Base-by-base conservation (phyloP, 345 rosid genomes). In the Passiflora organensis region DNA sequence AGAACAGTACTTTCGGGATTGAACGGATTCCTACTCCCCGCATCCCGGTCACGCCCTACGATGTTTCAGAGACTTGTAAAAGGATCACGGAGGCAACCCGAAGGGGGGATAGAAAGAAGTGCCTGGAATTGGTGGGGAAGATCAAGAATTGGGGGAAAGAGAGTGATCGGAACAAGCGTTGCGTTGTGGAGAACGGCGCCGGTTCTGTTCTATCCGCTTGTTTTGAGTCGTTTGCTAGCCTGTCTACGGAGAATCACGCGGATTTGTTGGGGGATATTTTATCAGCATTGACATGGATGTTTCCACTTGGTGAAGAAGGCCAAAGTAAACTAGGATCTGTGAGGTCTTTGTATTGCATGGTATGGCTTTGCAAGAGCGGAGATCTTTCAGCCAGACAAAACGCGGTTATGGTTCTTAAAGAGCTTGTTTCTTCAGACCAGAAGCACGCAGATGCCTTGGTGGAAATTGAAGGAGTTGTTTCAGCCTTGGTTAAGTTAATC, bases 11-110 rank as follows among this genome's bases (percentile, higher is more conserved):
- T 18, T 46, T n/a, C 6, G 79, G 79, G 10, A 14, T 75, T 17
- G 64, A 63, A 39, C 48, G 79, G 58, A 75, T 75, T 39, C 70
- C 72, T 6, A 75, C 76, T 6, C 79, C 79, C 11, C 64, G 76
- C 12, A 55, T 67, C 48, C 76, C 79, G 0, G 68, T 75, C 45
- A 18, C 70, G 5, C 42, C 60, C 1, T 56, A 48, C 36, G 67
- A 75, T 48, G 70, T 70, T 13, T 36, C 70, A 10, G 72, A 63
- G 43, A 47, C 44, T 1, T 62, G 75, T 43, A 25, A 34, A 34
- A 69, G 53, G 61, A 43, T 70, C 13, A 28, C 5, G 17, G 49
- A 13, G 0, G 72, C 72, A 2, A 38, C 63, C 1, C 51, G 45
- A 22, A 22, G 55, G 11, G 58, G 69, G 43, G 75, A 74, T 48